These are phyloP conservation scores for Picea engelmannii DNA, from an alignment of 83 land plant genomes.

Conservation along the genomic window DNA sequence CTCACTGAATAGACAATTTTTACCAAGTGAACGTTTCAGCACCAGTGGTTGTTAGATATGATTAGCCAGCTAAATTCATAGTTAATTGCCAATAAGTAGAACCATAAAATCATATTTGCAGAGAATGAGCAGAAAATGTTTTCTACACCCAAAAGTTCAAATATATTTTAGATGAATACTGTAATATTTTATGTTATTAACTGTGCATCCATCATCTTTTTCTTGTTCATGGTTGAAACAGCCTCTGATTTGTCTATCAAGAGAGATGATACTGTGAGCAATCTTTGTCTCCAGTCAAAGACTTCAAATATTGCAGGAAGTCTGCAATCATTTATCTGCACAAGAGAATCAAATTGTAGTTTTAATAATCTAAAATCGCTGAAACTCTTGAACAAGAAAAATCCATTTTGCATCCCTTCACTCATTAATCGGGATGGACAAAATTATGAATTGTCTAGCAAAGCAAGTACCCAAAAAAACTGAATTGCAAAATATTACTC, in stretches of 20 bases:
- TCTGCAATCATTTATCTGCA: background rate
- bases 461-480: background rate
- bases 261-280: background rate
- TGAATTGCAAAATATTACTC: background rate
- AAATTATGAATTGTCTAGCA: background rate
- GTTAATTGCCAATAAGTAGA: background rate
- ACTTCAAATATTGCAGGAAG: background rate
- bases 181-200: background rate
- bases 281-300: slow-evolving; percentile 3
- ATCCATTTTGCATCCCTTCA: background rate
- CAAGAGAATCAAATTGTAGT: background rate
- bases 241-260: background rate
- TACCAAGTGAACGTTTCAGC: background rate
- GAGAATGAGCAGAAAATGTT: background rate
- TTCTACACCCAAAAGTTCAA: background rate
- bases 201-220: background rate
- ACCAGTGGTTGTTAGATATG: background rate
- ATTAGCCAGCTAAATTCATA: background rate
- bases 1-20: background rate
- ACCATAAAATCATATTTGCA: background rate
- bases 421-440: background rate
- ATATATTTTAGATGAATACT: background rate
- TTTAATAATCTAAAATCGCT: background rate
- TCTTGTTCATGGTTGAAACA: background rate
- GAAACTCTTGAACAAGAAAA: background rate